These are phyloP conservation scores for Centella asiatica DNA, from an alignment of 129 eudicot species.

Conservation along the genomic window DNA sequence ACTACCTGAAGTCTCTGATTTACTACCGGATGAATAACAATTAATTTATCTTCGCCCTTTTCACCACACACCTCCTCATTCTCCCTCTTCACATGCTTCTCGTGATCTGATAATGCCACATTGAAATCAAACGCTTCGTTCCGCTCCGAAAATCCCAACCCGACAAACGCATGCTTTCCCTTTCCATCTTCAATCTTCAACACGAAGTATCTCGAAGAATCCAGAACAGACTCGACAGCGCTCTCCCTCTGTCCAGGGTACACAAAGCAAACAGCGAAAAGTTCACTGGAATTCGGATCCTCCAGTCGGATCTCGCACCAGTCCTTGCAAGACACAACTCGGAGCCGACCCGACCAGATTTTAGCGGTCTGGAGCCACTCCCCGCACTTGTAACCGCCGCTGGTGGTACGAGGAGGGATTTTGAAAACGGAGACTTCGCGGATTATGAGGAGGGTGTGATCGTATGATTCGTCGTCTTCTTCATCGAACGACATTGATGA, in stretches of 20 bases:
- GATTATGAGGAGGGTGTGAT: slow-evolving; percentile 87
- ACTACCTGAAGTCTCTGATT: slow-evolving; percentile 91
- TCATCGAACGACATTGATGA: slow-evolving; percentile 69
- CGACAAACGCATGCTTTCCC: slow-evolving; percentile 88
- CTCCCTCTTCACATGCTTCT: slow-evolving; percentile 83
- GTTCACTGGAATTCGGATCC: slow-evolving; percentile 87
- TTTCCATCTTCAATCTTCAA: slow-evolving; percentile 86
- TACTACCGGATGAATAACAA: slow-evolving; percentile 98
- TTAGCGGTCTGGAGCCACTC: slow-evolving; percentile 98
- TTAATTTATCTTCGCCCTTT: slow-evolving; percentile 36
- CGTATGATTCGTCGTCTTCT: slow-evolving; percentile 74
- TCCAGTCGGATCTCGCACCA: slow-evolving; percentile 96
- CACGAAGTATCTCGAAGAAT: slow-evolving; percentile 83
- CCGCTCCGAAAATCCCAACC: slow-evolving; percentile 85
- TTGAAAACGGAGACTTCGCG: slow-evolving; percentile 90
- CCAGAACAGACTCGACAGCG: slow-evolving; percentile 82
- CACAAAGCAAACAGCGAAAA: slow-evolving; percentile 89
- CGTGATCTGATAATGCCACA: slow-evolving; percentile 95
- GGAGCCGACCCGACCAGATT: slow-evolving; percentile 98
- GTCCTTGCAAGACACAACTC: slow-evolving; percentile 74
- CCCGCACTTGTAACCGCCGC: slow-evolving; percentile 98
- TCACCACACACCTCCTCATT: slow-evolving; percentile 58
- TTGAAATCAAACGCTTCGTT: slow-evolving; percentile 98
- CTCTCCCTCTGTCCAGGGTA: slow-evolving; percentile 72
- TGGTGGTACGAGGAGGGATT: slow-evolving; percentile 88